Percentiles rank a stretch among this genome's conserved stretches.
Evolutionary conservation across 2,329 filamentous ascomycete species (phyloP).

Genomic region (Trichoderma citrinoviride): DNA sequence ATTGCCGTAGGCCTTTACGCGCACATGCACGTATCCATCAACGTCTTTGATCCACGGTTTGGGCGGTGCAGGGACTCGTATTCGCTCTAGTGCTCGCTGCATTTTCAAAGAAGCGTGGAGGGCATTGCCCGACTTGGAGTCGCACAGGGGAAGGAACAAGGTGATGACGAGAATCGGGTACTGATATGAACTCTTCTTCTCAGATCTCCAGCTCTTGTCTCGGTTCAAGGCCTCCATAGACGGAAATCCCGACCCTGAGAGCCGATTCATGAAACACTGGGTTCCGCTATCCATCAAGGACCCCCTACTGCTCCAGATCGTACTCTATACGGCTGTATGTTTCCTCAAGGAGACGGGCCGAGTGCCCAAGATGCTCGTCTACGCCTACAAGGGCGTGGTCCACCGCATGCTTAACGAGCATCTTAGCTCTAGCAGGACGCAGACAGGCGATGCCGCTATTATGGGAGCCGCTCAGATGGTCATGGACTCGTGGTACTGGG

Average conservation of each 20-base stretch:
- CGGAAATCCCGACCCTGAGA: conserved; percentile 45
- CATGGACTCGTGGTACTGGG: conserved; percentile 55
- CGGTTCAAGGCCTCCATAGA: conserved; percentile 53
- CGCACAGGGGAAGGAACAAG: not conserved
- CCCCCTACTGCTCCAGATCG: conserved; percentile 48
- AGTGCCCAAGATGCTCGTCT: conserved; percentile 43
- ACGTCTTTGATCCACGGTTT: not conserved
- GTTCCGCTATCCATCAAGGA: conserved; percentile 49
- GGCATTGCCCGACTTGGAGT: not conserved
- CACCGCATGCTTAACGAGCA: conserved; percentile 49
- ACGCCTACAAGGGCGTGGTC: conserved; percentile 43
- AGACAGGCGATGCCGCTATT: conserved; percentile 46
- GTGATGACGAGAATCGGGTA: not conserved
- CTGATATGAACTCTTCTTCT: not conserved
- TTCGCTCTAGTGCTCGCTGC: not conserved
- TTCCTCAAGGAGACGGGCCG: conserved; percentile 51
- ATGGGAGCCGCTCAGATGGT: conserved; percentile 49
- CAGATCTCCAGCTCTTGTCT: conserved; percentile 48
- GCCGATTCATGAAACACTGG: conserved; percentile 48
- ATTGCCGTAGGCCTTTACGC: not conserved
- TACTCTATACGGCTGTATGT: conserved; percentile 51
- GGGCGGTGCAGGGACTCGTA: not conserved
- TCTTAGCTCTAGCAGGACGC: conserved; percentile 37
- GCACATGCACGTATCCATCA: not conserved
- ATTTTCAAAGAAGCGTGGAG: not conserved